These are phyloP conservation scores for Rhizomucor pusillus DNA, from an alignment of 371 early-diverging fungal species.

Conservation along the genomic window DNA sequence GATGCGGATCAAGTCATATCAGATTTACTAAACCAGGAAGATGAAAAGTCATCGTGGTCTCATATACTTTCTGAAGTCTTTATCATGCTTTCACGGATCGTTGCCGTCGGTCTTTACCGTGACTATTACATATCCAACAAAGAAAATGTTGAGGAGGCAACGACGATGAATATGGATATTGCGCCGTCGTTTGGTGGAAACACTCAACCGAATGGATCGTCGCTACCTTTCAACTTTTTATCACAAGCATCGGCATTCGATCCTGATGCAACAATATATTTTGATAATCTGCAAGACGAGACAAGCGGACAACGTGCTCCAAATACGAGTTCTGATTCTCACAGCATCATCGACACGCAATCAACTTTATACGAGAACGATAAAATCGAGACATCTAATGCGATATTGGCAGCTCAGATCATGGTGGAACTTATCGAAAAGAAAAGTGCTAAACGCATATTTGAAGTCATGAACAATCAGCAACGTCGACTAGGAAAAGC, in stretches of 20 bases:
- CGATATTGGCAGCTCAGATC: slow-evolving; percentile 29
- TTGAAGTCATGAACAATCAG: slow-evolving; percentile 32
- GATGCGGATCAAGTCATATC: slow-evolving; percentile 26
- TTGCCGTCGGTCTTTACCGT: slow-evolving; percentile 32
- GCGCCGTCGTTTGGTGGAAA: slow-evolving; percentile 8
- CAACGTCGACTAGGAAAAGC: slow-evolving; percentile 10
- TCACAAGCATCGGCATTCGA: slow-evolving; percentile 32
- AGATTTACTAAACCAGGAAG: slow-evolving; percentile 15
- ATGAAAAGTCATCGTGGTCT: slow-evolving; percentile 17
- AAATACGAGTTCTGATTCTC: slow-evolving; percentile 5
- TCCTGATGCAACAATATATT: slow-evolving; percentile 37
- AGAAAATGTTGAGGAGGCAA: slow-evolving; percentile 1
- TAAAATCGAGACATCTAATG: slow-evolving; percentile 19
- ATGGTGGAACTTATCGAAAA: slow-evolving; percentile 41
- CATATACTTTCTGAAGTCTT: slow-evolving; percentile 19
- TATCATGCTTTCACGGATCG: slow-evolving; percentile 24
- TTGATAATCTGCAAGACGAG: slow-evolving; percentile 11
- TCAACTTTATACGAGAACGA: neutral
- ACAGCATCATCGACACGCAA: slow-evolving; percentile 6
- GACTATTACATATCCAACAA: slow-evolving; percentile 5
- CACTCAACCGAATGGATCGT: slow-evolving; percentile 12
- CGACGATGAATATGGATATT: neutral
- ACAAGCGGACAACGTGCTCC: too few species aligned
- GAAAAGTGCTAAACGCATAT: slow-evolving; percentile 32
- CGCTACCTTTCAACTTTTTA: slow-evolving; percentile 7